Conservation (phyloP, 192 early-diverging fungal species). For the Coemansia sp. region DNA sequence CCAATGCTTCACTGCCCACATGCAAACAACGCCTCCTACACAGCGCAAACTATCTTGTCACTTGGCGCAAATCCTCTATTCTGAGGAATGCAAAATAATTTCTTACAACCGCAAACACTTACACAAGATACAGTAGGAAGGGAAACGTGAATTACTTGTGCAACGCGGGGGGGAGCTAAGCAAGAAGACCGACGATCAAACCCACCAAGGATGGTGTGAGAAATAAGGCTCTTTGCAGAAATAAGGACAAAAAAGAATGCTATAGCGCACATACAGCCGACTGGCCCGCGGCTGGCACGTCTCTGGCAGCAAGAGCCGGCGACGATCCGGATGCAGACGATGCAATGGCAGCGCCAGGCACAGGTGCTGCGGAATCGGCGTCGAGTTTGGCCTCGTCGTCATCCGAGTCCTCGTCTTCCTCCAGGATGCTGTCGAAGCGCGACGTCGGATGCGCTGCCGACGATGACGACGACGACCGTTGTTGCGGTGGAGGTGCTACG, state of each 20-base stretch:
- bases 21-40: too few species aligned
- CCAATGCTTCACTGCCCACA: too few species aligned
- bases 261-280: slow-evolving; percentile 8
- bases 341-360: neutral
- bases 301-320: neutral
- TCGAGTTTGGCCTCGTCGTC: slow-evolving; percentile 37
- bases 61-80: too few species aligned
- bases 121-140: too few species aligned
- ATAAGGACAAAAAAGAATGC: neutral
- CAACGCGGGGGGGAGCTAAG: too few species aligned
- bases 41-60: too few species aligned
- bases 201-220: too few species aligned
- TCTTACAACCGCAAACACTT: too few species aligned
- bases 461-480: slow-evolving; percentile 16
- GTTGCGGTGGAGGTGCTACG: neutral
- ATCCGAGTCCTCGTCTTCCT: slow-evolving; percentile 51
- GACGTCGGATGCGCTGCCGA: slow-evolving; percentile 46
- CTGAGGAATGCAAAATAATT: too few species aligned
- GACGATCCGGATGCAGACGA: neutral
- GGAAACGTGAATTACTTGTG: neutral
- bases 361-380: neutral
- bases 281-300: neutral
- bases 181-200: neutral
- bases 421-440: slow-evolving; percentile 54
- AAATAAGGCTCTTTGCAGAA: too few species aligned